phyloP scores from a whole-genome alignment of 139 green algal genomes.

The Haematococcus lacustris region DNA sequence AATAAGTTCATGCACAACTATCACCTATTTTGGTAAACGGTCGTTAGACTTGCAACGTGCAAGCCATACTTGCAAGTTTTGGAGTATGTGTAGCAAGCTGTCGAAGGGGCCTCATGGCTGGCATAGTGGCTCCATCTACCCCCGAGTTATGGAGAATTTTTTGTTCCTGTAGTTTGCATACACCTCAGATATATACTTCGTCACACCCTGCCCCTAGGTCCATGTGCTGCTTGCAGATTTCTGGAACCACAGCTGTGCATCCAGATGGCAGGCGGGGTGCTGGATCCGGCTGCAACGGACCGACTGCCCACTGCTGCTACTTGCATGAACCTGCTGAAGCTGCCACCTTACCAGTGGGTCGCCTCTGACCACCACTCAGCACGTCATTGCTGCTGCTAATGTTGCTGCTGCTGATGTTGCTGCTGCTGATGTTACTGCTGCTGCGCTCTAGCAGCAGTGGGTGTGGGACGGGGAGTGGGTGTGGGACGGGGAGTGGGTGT shows the following conservation, averaged over 20 bases:
- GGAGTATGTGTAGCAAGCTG: neutral
- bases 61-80: neutral
- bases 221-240: conserved; percentile 20
- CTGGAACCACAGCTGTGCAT: conserved; percentile 84
- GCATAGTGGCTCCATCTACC: neutral
- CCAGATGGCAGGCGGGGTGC: conserved; percentile 61
- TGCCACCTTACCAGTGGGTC: conserved; percentile 76
- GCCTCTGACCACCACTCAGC: too few species aligned
- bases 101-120: neutral
- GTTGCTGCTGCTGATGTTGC: too few species aligned
- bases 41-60: neutral
- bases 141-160: neutral
- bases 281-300: conserved; percentile 36
- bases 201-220: neutral
- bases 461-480: neutral
- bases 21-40: too few species aligned
- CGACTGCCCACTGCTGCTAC: conserved; percentile 87
- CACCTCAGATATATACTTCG: neutral
- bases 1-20: too few species aligned
- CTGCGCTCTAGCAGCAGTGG: conserved; percentile 71
- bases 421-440: conserved; percentile 82
- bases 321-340: conserved; percentile 98
- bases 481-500: too few species aligned
- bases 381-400: conserved; percentile 6
- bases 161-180: too few species aligned